Percentiles rank a stretch among this genome's conserved stretches.
Conservation (phyloP, 2,329 filamentous ascomycete genomes). For the Xylaria sp. region DNA sequence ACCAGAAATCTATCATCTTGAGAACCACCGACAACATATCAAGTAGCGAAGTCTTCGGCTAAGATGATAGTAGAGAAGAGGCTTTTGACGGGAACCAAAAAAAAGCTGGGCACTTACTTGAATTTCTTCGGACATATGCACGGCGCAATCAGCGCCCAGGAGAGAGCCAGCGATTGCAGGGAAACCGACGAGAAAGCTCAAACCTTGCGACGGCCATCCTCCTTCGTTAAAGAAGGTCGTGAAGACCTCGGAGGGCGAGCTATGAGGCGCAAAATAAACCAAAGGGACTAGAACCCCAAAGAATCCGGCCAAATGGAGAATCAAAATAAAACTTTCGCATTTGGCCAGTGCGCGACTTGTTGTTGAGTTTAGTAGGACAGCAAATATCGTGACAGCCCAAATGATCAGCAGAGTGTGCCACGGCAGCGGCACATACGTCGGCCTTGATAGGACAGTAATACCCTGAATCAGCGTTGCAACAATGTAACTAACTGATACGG, state of each 20-base stretch:
- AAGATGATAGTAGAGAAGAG: background rate
- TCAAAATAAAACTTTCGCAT: slow-evolving; percentile 2
- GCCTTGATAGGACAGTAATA: slow-evolving; percentile 36
- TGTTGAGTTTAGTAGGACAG: background rate
- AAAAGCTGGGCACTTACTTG: background rate
- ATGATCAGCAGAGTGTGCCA: too few relatives aligned
- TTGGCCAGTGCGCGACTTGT: slow-evolving; percentile 1
- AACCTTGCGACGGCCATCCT: slow-evolving; percentile 54
- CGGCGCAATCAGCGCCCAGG: slow-evolving; percentile 37
- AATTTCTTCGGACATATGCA: slow-evolving; percentile 38
- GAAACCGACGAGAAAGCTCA: slow-evolving; percentile 51
- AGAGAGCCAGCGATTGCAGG: slow-evolving; percentile 29
- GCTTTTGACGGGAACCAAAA: background rate
- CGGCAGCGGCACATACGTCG: background rate
- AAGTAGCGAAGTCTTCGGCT: too few relatives aligned
- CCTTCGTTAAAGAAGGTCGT: slow-evolving; percentile 55
- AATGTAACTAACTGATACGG: slow-evolving; percentile 36
- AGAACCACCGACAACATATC: too few relatives aligned
- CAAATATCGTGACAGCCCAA: background rate
- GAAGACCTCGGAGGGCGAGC: background rate
- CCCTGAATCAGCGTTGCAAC: slow-evolving; percentile 42
- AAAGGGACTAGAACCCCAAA: slow-evolving; percentile 9
- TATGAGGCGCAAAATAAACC: slow-evolving; percentile 8
- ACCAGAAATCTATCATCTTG: background rate
- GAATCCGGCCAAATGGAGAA: slow-evolving; percentile 19